These are phyloP conservation scores for Gentiana dahurica DNA, from an alignment of 257 asterid species.

Conservation along the genomic window DNA sequence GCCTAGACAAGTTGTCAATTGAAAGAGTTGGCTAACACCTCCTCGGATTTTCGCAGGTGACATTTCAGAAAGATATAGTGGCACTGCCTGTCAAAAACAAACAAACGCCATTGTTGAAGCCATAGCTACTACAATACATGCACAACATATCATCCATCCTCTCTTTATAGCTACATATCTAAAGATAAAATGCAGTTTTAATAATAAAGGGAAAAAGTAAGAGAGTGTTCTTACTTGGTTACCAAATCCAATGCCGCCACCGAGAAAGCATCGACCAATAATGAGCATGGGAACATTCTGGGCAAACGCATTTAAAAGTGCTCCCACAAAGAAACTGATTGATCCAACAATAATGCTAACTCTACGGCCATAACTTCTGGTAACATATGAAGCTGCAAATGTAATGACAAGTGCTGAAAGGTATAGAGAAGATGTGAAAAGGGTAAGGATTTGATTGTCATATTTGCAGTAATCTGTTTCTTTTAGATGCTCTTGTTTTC, in stretches of 20 bases:
- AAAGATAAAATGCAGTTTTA: too few relatives aligned
- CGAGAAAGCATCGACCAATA: conserved; percentile 61
- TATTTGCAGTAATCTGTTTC: conserved; percentile 76
- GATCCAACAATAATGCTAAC: conserved; percentile 61
- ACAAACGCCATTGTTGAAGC: neutral
- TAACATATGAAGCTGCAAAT: conserved; percentile 52
- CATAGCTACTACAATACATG: too few relatives aligned
- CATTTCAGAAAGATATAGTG: conserved; percentile 77
- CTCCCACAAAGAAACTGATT: conserved; percentile 54
- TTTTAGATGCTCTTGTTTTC: conserved; percentile 34
- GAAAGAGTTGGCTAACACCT: conserved; percentile 58
- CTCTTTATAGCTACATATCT: too few relatives aligned
- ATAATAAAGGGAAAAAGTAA: neutral
- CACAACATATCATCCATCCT: too few relatives aligned
- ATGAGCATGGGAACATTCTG: conserved; percentile 49
- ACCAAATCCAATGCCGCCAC: conserved; percentile 81
- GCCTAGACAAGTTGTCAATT: conserved; percentile 59
- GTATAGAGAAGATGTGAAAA: conserved; percentile 76
- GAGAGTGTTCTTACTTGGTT: conserved; percentile 46
- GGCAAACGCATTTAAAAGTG: conserved; percentile 51
- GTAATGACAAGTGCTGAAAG: conserved; percentile 59
- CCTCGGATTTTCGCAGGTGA: conserved; percentile 73
- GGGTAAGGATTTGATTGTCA: conserved; percentile 64
- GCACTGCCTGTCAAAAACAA: conserved; percentile 47
- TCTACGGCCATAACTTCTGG: conserved; percentile 52